phyloP scores from a whole-genome alignment of 495 filamentous ascomycete genomes.

The Peziza echinospora region DNA sequence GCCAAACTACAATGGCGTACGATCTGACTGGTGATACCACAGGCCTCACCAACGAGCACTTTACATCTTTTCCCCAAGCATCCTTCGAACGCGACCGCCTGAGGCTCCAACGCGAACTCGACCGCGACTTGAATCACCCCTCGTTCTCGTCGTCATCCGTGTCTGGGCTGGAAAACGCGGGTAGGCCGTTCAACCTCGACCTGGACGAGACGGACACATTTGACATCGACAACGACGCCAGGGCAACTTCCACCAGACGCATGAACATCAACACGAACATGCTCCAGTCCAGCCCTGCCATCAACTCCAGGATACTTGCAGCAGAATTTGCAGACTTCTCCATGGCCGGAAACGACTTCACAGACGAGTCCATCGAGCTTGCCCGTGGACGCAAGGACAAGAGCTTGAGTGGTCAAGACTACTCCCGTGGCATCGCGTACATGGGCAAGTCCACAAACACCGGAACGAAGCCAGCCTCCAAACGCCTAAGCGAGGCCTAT shows the following conservation, averaged over 20 bases:
- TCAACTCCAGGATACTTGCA: constrained; percentile 13
- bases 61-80: constrained; percentile 18
- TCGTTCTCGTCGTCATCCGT: constrained; percentile 14
- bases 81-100: constrained; percentile 12
- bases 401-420: constrained; percentile 1
- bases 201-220: constrained; percentile 11
- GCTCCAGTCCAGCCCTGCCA: constrained; percentile 16
- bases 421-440: background rate
- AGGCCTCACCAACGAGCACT: background rate
- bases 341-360: constrained; percentile 11
- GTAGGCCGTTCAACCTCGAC: constrained; percentile 4
- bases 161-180: constrained; percentile 3
- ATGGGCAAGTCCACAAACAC: background rate
- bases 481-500: background rate
- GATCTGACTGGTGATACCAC: background rate
- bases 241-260: constrained; percentile 13
- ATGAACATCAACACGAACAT: constrained; percentile 6
- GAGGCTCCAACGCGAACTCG: constrained; percentile 17
- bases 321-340: constrained; percentile 18
- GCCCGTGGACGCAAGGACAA: constrained; percentile 6
- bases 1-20: background rate
- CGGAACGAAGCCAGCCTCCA: background rate
- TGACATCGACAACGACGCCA: constrained; percentile 18
- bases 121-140: constrained; percentile 15
- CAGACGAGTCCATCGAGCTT: constrained; percentile 14